These are phyloP conservation scores for Ampelomyces quisqualis DNA, from an alignment of 2,329 filamentous ascomycete species.

Conservation along the genomic window DNA sequence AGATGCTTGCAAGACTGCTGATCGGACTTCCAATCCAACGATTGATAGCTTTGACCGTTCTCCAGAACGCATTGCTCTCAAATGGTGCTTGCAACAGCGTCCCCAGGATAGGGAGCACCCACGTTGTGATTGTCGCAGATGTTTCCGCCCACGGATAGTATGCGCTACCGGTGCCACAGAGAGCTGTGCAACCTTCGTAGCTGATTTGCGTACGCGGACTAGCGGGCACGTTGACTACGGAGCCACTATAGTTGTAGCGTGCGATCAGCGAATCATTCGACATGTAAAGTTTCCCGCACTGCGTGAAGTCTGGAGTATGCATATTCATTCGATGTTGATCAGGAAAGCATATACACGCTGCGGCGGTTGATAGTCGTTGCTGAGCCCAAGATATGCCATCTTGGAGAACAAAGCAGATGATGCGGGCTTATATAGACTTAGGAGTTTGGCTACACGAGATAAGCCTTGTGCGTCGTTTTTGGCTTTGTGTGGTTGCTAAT, in stretches of 20 bases:
- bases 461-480: background rate
- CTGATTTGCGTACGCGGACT: slow-evolving; percentile 29
- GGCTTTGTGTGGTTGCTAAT: background rate
- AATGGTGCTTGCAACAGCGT: slow-evolving; percentile 43
- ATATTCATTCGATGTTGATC: background rate
- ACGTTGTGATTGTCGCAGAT: slow-evolving; percentile 38
- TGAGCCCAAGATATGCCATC: too few relatives aligned
- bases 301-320: slow-evolving; percentile 17
- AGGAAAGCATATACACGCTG: background rate
- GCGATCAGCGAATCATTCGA: slow-evolving; percentile 9
- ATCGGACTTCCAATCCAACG: slow-evolving; percentile 40
- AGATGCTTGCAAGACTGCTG: slow-evolving; percentile 33
- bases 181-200: slow-evolving; percentile 26
- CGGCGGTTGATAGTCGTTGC: too few relatives aligned
- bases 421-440: too few relatives aligned
- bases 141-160: slow-evolving; percentile 33
- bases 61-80: slow-evolving; percentile 39
- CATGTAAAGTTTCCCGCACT: slow-evolving; percentile 19
- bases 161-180: slow-evolving; percentile 34
- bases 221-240: slow-evolving; percentile 5
- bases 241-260: slow-evolving; percentile 20
- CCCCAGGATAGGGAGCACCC: slow-evolving; percentile 41
- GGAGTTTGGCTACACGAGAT: background rate
- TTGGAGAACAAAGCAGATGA: too few relatives aligned
- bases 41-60: slow-evolving; percentile 36